These are phyloP conservation scores for Colletotrichum costaricense DNA, from an alignment of 2,329 filamentous ascomycete species.

Conservation along the genomic window DNA sequence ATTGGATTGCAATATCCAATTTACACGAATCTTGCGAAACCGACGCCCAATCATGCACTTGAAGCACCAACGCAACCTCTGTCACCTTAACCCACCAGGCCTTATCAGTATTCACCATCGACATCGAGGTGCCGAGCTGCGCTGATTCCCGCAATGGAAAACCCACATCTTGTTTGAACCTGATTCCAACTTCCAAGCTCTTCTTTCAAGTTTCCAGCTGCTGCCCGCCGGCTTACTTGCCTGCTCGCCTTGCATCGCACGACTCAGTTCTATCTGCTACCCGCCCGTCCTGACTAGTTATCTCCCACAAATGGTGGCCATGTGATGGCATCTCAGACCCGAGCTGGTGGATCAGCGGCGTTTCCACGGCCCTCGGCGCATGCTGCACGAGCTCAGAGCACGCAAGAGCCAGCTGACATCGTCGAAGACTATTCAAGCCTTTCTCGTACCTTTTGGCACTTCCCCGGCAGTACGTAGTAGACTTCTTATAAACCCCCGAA, in stretches of 20 bases:
- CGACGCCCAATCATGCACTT: background rate
- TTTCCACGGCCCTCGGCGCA: constrained; percentile 18
- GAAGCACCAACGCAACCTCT: no score
- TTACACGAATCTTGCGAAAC: background rate
- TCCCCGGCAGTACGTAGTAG: background rate
- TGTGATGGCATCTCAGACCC: constrained; percentile 35
- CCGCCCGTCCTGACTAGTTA: constrained; percentile 29
- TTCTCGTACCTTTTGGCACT: background rate
- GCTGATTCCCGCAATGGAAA: constrained; percentile 4
- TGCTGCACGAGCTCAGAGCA: constrained; percentile 1
- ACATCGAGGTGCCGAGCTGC: background rate
- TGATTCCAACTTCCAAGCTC: background rate
- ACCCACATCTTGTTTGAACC: background rate
- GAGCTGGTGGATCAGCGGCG: constrained; percentile 28
- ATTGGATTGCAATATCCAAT: background rate
- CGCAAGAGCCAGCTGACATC: background rate
- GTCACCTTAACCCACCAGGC: background rate
- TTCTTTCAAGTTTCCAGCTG: background rate
- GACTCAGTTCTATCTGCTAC: constrained; percentile 24
- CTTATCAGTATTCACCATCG: background rate
- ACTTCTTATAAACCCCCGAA: background rate
- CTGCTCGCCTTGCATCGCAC: background rate
- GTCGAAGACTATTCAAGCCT: background rate
- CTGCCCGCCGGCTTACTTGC: background rate
- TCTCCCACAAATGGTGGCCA: constrained; percentile 23